Evolutionary conservation across 2,329 filamentous ascomycete species (phyloP).

Genomic region (Stagonosporopsis chrysanthemi): DNA sequence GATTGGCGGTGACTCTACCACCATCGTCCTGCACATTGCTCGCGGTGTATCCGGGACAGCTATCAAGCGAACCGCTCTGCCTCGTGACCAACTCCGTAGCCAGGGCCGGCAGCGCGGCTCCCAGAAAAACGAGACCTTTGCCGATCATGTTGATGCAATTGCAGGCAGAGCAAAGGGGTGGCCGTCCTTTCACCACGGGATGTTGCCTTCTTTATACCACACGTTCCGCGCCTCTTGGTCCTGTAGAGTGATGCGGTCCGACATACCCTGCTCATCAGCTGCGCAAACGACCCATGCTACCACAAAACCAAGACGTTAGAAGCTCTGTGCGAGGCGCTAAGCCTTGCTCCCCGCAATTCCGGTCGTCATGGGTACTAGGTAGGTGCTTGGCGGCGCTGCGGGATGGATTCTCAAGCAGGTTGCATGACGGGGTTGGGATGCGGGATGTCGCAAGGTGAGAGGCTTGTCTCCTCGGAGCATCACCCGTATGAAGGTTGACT

Average conservation of each 20-base stretch:
- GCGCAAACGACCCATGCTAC: neutral
- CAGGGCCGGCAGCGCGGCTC: conserved; percentile 29
- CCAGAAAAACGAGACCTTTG: conserved; percentile 34
- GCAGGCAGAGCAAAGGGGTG: conserved; percentile 7
- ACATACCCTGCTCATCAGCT: conserved; percentile 11
- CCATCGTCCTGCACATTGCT: conserved; percentile 62
- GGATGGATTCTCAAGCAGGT: conserved; percentile 11
- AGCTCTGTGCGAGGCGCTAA: conserved; percentile 22
- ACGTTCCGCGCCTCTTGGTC: neutral
- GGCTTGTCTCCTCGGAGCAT: conserved; percentile 20
- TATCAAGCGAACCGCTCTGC: conserved; percentile 30
- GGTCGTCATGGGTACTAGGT: conserved; percentile 20
- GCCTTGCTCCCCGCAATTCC: conserved; percentile 32
- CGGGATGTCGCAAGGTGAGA: conserved; percentile 5
- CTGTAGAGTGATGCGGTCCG: conserved; percentile 12
- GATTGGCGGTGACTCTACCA: conserved; percentile 69
- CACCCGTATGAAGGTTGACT: conserved; percentile 17
- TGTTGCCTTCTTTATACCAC: conserved; percentile 6
- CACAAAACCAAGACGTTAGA: conserved; percentile 12
- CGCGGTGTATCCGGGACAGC: conserved; percentile 73
- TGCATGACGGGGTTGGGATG: conserved; percentile 21
- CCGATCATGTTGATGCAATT: conserved; percentile 30
- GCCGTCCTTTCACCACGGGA: neutral
- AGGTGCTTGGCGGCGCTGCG: conserved; percentile 26
- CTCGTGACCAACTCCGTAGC: conserved; percentile 27